phyloP scores from a whole-genome alignment of 164 flowering plant genomes.

The Annona squamosa region DNA sequence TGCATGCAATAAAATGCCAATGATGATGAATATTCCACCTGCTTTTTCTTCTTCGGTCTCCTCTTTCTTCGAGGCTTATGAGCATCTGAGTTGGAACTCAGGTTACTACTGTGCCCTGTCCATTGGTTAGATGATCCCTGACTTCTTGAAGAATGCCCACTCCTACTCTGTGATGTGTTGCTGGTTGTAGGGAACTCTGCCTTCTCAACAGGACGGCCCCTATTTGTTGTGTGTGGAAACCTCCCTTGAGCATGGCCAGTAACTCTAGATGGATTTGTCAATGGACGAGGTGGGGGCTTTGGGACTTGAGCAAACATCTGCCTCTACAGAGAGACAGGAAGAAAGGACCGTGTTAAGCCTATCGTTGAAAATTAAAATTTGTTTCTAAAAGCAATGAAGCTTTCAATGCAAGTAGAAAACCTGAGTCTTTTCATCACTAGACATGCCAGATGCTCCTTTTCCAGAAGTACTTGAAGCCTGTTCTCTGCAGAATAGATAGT shows the following conservation, averaged over 20 bases:
- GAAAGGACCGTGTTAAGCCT: neutral
- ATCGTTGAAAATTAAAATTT: neutral
- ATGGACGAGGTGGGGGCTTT: slow-evolving; percentile 89
- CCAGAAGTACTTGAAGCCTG: slow-evolving; percentile 91
- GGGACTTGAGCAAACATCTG: slow-evolving; percentile 67
- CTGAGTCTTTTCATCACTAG: slow-evolving; percentile 97
- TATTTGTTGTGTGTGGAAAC: slow-evolving; percentile 46
- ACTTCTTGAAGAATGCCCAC: slow-evolving; percentile 33
- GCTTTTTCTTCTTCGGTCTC: slow-evolving; percentile 93
- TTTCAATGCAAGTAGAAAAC: slow-evolving; percentile 24
- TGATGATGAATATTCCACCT: slow-evolving; percentile 9
- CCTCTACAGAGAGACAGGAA: slow-evolving; percentile 29
- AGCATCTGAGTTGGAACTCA: slow-evolving; percentile 94
- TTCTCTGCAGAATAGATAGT: slow-evolving; percentile 46
- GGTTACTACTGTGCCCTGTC: slow-evolving; percentile 59
- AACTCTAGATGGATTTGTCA: slow-evolving; percentile 28
- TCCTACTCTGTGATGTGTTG: slow-evolving; percentile 51
- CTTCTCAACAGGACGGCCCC: slow-evolving; percentile 28
- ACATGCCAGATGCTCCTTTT: slow-evolving; percentile 89
- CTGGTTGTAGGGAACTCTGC: slow-evolving; percentile 45
- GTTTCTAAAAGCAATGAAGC: neutral
- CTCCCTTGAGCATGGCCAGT: slow-evolving; percentile 31
- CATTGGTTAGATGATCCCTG: slow-evolving; percentile 43
- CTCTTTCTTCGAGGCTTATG: slow-evolving; percentile 89
- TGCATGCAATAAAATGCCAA: neutral